phyloP scores from a whole-genome alignment of 345 rosid species.

The Lumnitzera littorea region DNA sequence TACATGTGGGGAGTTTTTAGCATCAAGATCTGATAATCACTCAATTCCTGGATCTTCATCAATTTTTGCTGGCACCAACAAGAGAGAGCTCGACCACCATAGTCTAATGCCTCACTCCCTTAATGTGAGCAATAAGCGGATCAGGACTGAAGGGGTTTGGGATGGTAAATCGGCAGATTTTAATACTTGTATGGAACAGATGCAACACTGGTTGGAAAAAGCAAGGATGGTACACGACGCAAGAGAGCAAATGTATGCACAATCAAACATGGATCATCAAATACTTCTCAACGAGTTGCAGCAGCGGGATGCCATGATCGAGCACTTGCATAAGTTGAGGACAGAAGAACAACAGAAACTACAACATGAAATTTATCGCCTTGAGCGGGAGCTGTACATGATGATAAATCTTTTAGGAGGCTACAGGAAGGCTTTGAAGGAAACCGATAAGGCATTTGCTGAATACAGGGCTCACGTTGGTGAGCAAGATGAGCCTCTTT shows the following conservation, averaged over 20 bases:
- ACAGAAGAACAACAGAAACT: conserved; percentile 52
- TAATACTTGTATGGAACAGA: conserved; percentile 40
- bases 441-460: conserved; percentile 43
- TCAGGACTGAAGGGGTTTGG: conserved; percentile 55
- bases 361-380: conserved; percentile 43
- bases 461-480: conserved; percentile 55
- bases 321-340: conserved; percentile 53
- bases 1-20: conserved; percentile 52
- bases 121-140: conserved; percentile 52
- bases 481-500: conserved; percentile 51
- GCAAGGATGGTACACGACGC: conserved; percentile 36
- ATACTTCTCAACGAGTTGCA: conserved; percentile 43
- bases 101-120: conserved; percentile 39
- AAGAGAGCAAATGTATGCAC: conserved; percentile 41
- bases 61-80: conserved; percentile 39
- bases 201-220: conserved; percentile 36
- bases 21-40: conserved; percentile 44
- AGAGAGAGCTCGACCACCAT: conserved; percentile 58
- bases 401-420: conserved; percentile 64
- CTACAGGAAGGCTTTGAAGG: conserved; percentile 74
- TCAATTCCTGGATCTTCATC: conserved; percentile 42
- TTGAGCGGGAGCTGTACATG: conserved; percentile 64
- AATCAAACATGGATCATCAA: conserved; percentile 44
- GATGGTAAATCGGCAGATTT: conserved; percentile 39
- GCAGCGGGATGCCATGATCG: conserved; percentile 33